Base-by-base conservation (phyloP, 2,329 filamentous ascomycete genomes). In the Fusarium dimerum region DNA sequence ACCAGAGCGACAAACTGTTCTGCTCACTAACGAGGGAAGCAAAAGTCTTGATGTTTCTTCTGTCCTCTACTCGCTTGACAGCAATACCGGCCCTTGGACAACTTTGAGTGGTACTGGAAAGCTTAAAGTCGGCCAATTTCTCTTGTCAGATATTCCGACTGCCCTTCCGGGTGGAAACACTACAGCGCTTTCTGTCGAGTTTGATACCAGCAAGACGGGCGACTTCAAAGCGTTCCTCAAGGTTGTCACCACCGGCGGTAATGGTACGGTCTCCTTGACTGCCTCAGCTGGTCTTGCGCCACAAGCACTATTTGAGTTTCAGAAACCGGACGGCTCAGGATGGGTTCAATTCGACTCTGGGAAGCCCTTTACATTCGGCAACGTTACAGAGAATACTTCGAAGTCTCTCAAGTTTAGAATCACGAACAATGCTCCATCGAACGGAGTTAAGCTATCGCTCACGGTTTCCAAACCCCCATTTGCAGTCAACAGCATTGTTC, bases 401-500 rank as follows among this genome's bases (percentile, higher is more conserved):
- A 71, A 68, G 1, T 73, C 71, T 5, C 71, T 83, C 4, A 75
- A 74, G 47, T 71, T 85, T 65, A 75, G 82, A 1, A 63, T 85
- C 20, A 81, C 76, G 36, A 85, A 85, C 62, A 72, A 66, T 2
- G 81, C 78, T 5, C 66, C 72, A 0, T 45, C 66, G 0, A 77
- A 76, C 2, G 75, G 74, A 6, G 75, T 79, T 12, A 68, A 68
- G 2, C 72, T 85, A 2, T 80, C 77, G 0, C 67, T 85, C 13
- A 84, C 82, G 0, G 80, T 86, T 3, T 85, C 82, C 0, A 86
- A 86, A 62, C 81, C 82, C 5, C 83, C 83, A 0, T 84, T 81
- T 48, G 81, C 80, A 13, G 72, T 81, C 3, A 59, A 69, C n/a
- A 78, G 80, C 3, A 76, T 84, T 18, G 75, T 85, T 39, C 73